Evolutionary conservation across 768 basidiomycete species (phyloP).

Genomic region (Leucogyrophana mollusca): DNA sequence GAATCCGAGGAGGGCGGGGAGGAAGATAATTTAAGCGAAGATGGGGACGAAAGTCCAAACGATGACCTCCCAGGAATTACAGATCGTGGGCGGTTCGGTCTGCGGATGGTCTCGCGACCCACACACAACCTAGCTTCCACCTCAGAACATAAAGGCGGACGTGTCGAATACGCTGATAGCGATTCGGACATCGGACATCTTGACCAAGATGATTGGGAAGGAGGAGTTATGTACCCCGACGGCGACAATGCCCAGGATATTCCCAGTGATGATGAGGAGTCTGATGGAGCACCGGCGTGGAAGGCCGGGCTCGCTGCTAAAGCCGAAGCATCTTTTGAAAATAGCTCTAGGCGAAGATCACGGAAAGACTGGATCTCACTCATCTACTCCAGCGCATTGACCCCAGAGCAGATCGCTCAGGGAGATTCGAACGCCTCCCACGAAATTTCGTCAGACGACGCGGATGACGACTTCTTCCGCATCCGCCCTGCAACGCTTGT

Average conservation of each 20-base stretch:
- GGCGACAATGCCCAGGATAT: slow-evolving; percentile 52
- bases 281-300: slow-evolving; percentile 65
- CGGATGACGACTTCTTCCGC: slow-evolving; percentile 76
- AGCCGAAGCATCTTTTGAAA: slow-evolving; percentile 46
- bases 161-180: slow-evolving; percentile 71
- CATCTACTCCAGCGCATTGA: slow-evolving; percentile 71
- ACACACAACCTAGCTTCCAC: slow-evolving; percentile 39
- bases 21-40: slow-evolving; percentile 25
- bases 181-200: slow-evolving; percentile 69
- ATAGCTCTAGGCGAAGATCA: slow-evolving; percentile 33
- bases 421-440: slow-evolving; percentile 26
- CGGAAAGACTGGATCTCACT: slow-evolving; percentile 81
- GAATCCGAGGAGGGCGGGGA: slow-evolving; percentile 24
- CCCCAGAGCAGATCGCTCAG: slow-evolving; percentile 64
- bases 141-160: slow-evolving; percentile 35
- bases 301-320: slow-evolving; percentile 60
- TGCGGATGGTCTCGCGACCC: slow-evolving; percentile 39
- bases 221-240: slow-evolving; percentile 29
- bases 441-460: slow-evolving; percentile 26
- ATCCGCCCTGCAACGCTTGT: slow-evolving; percentile 39
- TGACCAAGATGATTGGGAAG: slow-evolving; percentile 36
- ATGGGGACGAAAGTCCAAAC: slow-evolving; percentile 12
- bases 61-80: too few species aligned
- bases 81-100: slow-evolving; percentile 51
- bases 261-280: slow-evolving; percentile 46